These are phyloP conservation scores for Avena sativa DNA, from an alignment of 176 grass and related monocot species.

Conservation along the genomic window DNA sequence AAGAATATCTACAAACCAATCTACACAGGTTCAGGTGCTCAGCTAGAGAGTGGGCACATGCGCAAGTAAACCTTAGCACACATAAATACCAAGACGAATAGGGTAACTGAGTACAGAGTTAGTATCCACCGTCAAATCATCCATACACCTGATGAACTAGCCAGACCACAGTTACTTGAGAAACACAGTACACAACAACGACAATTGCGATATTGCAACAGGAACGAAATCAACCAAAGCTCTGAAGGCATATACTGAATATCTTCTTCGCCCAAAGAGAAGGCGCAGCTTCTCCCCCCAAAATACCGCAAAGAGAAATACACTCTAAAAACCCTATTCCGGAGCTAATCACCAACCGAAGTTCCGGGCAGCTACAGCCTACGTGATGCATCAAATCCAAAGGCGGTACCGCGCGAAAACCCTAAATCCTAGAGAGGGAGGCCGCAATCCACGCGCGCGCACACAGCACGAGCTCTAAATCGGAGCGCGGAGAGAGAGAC, in stretches of 20 bases:
- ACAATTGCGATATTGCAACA: not conserved
- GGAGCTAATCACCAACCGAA: not conserved
- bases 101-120: not conserved
- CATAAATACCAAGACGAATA: not conserved
- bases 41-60: no score
- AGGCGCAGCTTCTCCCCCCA: not conserved
- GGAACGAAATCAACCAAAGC: not conserved
- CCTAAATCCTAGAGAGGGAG: slow-evolving; percentile 48
- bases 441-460: slow-evolving; percentile 1
- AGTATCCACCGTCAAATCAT: not conserved
- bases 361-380: not conserved
- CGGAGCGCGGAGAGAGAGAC: not conserved
- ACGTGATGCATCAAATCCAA: not conserved
- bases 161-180: not conserved
- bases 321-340: not conserved
- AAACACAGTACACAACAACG: not conserved
- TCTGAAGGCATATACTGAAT: not conserved
- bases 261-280: not conserved
- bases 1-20: not conserved
- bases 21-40: no score
- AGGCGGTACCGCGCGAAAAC: not conserved
- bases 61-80: not conserved
- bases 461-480: not conserved
- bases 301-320: no score
- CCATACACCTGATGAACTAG: not conserved